A percentile compares a stretch with the other conserved stretches of the same genome.
phyloP scores from a whole-genome alignment of 495 filamentous ascomycete species.

The Aspergillus saccharolyticus region DNA sequence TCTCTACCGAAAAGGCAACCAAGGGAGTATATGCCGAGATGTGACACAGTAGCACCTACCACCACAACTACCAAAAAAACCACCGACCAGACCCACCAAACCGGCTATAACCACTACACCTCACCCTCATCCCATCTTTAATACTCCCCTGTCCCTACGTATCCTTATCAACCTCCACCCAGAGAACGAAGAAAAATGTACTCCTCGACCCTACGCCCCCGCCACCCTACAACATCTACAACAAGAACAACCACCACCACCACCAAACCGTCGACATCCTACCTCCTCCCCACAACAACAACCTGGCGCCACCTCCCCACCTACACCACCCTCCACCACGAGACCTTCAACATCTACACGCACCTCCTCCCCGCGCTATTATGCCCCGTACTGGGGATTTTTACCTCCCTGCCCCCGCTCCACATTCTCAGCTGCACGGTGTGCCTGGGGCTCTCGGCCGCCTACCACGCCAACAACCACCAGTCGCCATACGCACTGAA shows the following conservation, averaged over 20 bases:
- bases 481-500: constrained; percentile 12
- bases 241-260: background rate
- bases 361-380: constrained; percentile 23
- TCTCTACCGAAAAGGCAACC: no score
- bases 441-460: constrained; percentile 16
- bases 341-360: constrained; percentile 22
- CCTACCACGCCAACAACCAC: constrained; percentile 20
- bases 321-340: constrained; percentile 18
- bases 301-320: constrained; percentile 33
- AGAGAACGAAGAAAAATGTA: background rate
- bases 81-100: background rate
- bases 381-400: constrained; percentile 6
- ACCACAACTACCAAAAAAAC: background rate
- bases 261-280: background rate
- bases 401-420: background rate
- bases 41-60: no score
- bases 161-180: background rate
- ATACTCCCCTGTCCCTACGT: background rate
- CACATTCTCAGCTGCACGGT: constrained; percentile 12
- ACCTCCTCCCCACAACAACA: constrained; percentile 1
- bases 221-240: background rate
- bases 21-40: no score
- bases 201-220: background rate
- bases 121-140: background rate
- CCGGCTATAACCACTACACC: no score